Evolutionary conservation across 2,329 filamentous ascomycete genomes (phyloP).

Genomic region (Bipolaris sorokiniana): DNA sequence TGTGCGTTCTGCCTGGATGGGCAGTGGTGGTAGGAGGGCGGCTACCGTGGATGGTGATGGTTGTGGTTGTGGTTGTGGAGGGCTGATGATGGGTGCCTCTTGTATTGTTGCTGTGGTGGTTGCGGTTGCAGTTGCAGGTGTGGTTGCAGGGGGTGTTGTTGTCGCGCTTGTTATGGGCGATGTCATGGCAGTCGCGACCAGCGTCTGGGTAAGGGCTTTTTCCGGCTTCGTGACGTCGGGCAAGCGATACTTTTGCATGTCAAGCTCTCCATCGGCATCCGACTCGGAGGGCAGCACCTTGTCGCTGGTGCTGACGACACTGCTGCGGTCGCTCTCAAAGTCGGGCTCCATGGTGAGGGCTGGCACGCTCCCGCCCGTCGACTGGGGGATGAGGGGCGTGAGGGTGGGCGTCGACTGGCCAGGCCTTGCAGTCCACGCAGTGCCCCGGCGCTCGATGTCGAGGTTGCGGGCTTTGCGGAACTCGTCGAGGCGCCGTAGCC

Average conservation of each 20-base stretch:
- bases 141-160: constrained; percentile 49
- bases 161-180: constrained; percentile 39
- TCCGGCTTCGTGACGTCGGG: constrained; percentile 73
- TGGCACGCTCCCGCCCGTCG: constrained; percentile 47
- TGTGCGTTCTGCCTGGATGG: constrained; percentile 2
- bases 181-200: constrained; percentile 47
- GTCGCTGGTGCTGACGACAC: constrained; percentile 60
- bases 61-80: constrained; percentile 30
- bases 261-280: constrained; percentile 55
- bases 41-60: constrained; percentile 19
- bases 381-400: constrained; percentile 39
- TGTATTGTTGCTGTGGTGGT: constrained; percentile 40
- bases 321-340: constrained; percentile 55
- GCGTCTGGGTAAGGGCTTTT: constrained; percentile 51
- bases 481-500: constrained; percentile 72
- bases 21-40: not conserved
- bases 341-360: constrained; percentile 48
- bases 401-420: constrained; percentile 10
- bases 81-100: not conserved
- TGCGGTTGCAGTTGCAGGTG: constrained; percentile 16
- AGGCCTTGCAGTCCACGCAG: constrained; percentile 69
- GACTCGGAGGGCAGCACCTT: constrained; percentile 59
- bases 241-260: constrained; percentile 75
- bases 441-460: constrained; percentile 68
- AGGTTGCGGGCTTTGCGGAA: constrained; percentile 64